These are phyloP conservation scores for Thelonectria discophora DNA, from an alignment of 2,329 filamentous ascomycete genomes.

Conservation along the genomic window DNA sequence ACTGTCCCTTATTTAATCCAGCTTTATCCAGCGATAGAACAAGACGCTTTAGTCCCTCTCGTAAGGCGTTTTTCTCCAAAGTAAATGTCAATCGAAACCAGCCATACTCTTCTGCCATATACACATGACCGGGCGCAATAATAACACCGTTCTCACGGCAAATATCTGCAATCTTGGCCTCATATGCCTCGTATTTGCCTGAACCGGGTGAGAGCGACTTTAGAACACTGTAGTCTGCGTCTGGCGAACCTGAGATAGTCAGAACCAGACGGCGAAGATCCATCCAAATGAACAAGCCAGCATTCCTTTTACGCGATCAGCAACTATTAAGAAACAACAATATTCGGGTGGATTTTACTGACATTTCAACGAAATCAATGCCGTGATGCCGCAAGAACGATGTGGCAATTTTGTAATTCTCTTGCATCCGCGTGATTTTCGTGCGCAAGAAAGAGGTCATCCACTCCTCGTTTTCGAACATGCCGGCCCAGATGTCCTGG, in stretches of 20 bases:
- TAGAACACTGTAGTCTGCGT: background rate
- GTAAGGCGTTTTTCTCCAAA: background rate
- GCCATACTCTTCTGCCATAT: conserved; percentile 3
- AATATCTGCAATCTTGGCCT: background rate
- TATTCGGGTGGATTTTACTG: background rate
- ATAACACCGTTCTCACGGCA: conserved; percentile 1
- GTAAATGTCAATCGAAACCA: conserved; percentile 11
- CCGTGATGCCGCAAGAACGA: background rate
- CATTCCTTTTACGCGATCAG: background rate
- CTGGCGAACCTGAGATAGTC: background rate
- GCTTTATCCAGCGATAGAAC: background rate
- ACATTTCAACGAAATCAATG: background rate
- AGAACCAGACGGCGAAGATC: conserved; percentile 4
- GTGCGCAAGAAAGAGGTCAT: background rate
- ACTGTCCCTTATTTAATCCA: background rate
- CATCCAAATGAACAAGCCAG: conserved; percentile 3
- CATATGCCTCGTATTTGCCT: background rate
- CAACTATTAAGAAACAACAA: no score
- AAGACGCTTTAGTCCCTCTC: background rate
- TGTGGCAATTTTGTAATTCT: background rate
- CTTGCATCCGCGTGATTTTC: background rate
- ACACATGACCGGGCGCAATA: conserved; percentile 3
- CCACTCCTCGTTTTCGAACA: background rate
- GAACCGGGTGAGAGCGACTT: background rate
- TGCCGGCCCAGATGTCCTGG: conserved; percentile 4